phyloP scores from a whole-genome alignment of 805 yeast genomes.

The Lachancea lanzarotensis region DNA sequence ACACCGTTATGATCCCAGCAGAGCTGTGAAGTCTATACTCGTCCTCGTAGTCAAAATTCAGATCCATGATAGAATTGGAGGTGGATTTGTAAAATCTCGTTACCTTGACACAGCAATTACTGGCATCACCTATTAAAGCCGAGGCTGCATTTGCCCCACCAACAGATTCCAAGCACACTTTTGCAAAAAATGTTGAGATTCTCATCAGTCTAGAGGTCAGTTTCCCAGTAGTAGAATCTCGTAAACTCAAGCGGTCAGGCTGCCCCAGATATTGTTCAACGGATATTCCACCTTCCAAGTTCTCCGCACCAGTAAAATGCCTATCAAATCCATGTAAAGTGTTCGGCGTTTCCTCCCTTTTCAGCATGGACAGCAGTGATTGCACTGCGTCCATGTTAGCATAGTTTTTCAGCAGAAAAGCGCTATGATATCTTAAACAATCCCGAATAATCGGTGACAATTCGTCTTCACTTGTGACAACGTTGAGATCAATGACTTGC shows the following conservation, averaged over 20 bases:
- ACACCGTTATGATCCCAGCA: conserved; percentile 24
- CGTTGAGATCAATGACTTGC: conserved; percentile 22
- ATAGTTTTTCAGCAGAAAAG: conserved; percentile 27
- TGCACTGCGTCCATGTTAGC: conserved; percentile 22
- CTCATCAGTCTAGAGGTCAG: conserved; percentile 20
- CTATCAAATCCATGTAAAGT: conserved; percentile 22
- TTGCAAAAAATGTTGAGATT: conserved; percentile 20
- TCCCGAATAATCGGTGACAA: conserved; percentile 20
- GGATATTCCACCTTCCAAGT: conserved; percentile 10
- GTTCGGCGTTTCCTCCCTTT: conserved; percentile 10
- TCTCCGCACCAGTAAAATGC: conserved; percentile 24
- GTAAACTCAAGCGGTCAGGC: conserved; percentile 14
- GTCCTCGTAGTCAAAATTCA: conserved; percentile 11
- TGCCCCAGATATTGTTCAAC: conserved; percentile 27
- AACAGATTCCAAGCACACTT: conserved; percentile 17
- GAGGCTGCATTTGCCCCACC: conserved; percentile 4
- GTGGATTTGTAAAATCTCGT: conserved; percentile 17
- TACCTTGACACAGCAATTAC: conserved; percentile 13
- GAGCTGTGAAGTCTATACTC: conserved; percentile 16
- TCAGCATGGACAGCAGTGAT: conserved; percentile 10
- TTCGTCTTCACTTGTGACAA: conserved; percentile 20
- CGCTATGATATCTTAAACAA: conserved; percentile 20
- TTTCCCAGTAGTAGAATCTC: conserved; percentile 13
- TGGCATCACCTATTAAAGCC: conserved; percentile 5
- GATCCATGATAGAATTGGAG: conserved; percentile 10